Evolutionary conservation across 2,329 filamentous ascomycete genomes (phyloP).

Genomic region (Berkeleyomyces basicola): DNA sequence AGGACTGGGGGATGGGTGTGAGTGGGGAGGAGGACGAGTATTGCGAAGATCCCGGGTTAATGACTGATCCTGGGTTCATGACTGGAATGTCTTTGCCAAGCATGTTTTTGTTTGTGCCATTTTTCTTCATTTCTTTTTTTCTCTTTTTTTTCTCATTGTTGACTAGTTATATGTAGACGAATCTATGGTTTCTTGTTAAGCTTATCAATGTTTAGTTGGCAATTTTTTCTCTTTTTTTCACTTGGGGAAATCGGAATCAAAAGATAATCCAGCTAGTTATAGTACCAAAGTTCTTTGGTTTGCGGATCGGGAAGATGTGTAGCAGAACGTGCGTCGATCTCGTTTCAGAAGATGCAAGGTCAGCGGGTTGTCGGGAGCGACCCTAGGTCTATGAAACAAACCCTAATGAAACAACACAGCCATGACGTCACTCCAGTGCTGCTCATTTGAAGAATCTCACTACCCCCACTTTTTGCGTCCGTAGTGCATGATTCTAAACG

Average conservation of each 20-base stretch:
- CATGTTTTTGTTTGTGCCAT: not conserved
- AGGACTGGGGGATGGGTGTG: not conserved
- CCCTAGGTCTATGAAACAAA: not conserved
- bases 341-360: not conserved
- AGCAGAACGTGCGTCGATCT: not conserved
- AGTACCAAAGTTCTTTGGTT: not conserved
- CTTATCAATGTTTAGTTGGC: not conserved
- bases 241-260: no score
- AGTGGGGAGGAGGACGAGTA: not conserved
- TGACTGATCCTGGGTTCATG: not conserved
- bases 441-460: no score
- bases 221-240: not conserved
- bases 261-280: no score
- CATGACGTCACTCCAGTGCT: no score
- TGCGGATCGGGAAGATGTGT: not conserved
- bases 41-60: not conserved
- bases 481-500: no score
- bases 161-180: not conserved
- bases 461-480: no score
- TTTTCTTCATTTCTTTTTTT: not conserved
- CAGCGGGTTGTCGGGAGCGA: not conserved
- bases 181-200: not conserved
- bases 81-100: not conserved
- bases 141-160: not conserved
- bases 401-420: not conserved